phyloP scores from a whole-genome alignment of 768 basidiomycete genomes.

The Stropharia rugosoannulata region DNA sequence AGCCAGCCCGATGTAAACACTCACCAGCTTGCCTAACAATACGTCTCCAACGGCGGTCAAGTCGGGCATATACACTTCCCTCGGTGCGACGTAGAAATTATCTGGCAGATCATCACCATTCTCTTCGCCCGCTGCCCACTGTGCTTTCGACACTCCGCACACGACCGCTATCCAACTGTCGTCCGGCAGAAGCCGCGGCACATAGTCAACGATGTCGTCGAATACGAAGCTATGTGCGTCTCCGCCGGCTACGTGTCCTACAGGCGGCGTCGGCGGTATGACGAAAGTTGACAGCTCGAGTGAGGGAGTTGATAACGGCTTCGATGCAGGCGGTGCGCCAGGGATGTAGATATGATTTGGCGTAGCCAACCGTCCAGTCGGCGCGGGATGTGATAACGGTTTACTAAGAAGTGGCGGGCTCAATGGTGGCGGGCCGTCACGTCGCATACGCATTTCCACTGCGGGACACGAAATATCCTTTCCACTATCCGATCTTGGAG shows the following conservation, averaged over 20 bases:
- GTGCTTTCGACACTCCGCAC: slow-evolving; percentile 68
- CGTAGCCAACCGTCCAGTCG: slow-evolving; percentile 39
- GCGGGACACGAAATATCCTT: background rate
- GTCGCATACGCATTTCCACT: background rate
- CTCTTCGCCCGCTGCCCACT: slow-evolving; percentile 37
- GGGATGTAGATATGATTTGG: slow-evolving; percentile 57
- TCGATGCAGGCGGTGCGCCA: slow-evolving; percentile 52
- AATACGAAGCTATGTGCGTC: slow-evolving; percentile 2
- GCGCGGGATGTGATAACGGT: background rate
- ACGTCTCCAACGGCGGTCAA: slow-evolving; percentile 73
- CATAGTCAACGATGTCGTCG: slow-evolving; percentile 19
- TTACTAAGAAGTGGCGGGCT: background rate
- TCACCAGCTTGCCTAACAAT: slow-evolving; percentile 73
- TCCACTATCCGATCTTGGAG: background rate
- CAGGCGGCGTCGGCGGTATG: slow-evolving; percentile 20
- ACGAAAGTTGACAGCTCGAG: slow-evolving; percentile 11
- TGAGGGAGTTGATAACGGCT: slow-evolving; percentile 24
- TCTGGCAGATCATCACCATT: slow-evolving; percentile 47
- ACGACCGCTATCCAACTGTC: slow-evolving; percentile 77
- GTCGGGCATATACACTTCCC: slow-evolving; percentile 83
- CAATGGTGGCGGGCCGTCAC: background rate
- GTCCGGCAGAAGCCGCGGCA: slow-evolving; percentile 56
- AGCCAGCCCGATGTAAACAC: slow-evolving; percentile 20
- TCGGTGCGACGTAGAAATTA: slow-evolving; percentile 73
- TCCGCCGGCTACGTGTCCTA: too few species aligned